Conservation (phyloP, 2,329 filamentous ascomycete species). For the Penicillium sp. region DNA sequence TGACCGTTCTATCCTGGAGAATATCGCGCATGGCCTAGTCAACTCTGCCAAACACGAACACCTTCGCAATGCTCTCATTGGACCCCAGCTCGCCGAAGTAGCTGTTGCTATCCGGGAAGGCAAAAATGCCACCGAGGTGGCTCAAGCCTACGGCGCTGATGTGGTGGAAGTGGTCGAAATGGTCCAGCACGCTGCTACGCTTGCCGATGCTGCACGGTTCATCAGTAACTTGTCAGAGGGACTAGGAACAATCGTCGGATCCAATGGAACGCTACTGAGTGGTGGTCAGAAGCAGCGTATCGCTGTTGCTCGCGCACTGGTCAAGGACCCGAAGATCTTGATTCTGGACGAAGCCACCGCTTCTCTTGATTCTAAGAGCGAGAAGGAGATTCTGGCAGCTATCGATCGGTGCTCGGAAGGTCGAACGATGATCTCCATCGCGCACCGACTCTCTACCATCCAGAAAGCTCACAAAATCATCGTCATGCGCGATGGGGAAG, state of each 20-base stretch:
- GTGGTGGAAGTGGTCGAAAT: constrained; percentile 57
- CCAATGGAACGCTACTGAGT: constrained; percentile 73
- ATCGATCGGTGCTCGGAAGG: constrained; percentile 60
- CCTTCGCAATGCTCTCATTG: constrained; percentile 45
- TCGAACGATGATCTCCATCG: constrained; percentile 75
- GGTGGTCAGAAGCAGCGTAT: constrained; percentile 83
- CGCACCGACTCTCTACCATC: constrained; percentile 61
- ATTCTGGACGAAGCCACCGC: constrained; percentile 82
- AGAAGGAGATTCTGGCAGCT: constrained; percentile 58
- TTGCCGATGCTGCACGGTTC: constrained; percentile 60
- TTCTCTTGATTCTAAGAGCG: constrained; percentile 59
- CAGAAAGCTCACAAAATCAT: constrained; percentile 61
- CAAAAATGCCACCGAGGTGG: constrained; percentile 51
- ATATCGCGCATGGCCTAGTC: constrained; percentile 50
- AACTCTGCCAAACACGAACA: constrained; percentile 31
- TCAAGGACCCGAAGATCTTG: constrained; percentile 70
- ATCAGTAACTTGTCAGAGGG: constrained; percentile 44
- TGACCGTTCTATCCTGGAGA: constrained; percentile 27
- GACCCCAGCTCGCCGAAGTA: constrained; percentile 56
- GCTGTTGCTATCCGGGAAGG: constrained; percentile 51
- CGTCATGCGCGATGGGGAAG: constrained; percentile 57
- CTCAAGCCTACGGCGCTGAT: constrained; percentile 49
- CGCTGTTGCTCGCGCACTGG: constrained; percentile 77
- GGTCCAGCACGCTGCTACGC: constrained; percentile 47
- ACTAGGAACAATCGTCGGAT: constrained; percentile 74